These are phyloP conservation scores for Backusella mclennaniae DNA, from an alignment of 192 early-diverging fungal genomes.

Conservation along the genomic window DNA sequence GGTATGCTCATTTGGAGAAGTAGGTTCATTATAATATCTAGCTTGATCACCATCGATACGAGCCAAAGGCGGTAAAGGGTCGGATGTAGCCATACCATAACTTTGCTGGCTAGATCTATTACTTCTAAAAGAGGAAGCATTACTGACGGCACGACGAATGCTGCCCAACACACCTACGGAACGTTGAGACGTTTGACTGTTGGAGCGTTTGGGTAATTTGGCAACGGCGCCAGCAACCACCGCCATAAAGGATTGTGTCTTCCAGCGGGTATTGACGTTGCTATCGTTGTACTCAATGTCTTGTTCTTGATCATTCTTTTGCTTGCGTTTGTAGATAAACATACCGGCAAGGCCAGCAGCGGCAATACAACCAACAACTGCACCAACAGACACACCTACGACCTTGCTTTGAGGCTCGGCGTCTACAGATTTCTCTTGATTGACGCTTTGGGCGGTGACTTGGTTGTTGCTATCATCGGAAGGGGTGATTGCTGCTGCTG, in stretches of 20 bases:
- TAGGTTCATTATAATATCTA: background rate
- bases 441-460: conserved; percentile 18
- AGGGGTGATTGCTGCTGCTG: background rate
- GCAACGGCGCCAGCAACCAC: conserved; percentile 35
- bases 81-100: conserved; percentile 23
- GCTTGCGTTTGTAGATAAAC: conserved; percentile 25
- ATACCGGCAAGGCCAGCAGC: conserved; percentile 35
- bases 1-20: conserved; percentile 4
- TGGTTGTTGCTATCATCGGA: background rate
- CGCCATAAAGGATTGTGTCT: conserved; percentile 31
- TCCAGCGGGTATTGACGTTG: conserved; percentile 32
- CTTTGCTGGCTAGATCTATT: conserved; percentile 14
- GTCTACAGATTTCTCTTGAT: background rate
- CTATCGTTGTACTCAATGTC: conserved; percentile 14
- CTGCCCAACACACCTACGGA: conserved; percentile 12
- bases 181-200: background rate
- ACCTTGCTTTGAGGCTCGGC: conserved; percentile 27
- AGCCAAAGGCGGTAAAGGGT: conserved; percentile 17
- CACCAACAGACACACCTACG: conserved; percentile 29
- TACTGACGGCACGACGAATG: conserved; percentile 25
- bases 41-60: conserved; percentile 27
- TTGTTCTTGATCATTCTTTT: conserved; percentile 7
- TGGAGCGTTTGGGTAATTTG: conserved; percentile 21
- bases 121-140: conserved; percentile 16
- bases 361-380: conserved; percentile 30